Evolutionary conservation across 805 yeast species (phyloP).

Genomic region (Nakazawaea holstii): DNA sequence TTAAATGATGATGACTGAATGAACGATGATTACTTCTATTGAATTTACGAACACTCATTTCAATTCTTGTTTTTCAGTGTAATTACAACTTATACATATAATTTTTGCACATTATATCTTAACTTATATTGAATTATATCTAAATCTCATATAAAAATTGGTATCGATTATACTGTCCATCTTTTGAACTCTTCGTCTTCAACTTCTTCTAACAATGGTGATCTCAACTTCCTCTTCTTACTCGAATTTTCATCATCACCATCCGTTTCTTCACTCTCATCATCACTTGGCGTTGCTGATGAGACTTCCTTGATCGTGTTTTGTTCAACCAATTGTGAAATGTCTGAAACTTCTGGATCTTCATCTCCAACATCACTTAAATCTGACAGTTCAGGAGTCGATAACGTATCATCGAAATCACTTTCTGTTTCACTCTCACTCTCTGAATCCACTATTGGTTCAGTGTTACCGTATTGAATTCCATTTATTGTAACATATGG

Average conservation of each 20-base stretch:
- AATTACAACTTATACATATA: too few relatives aligned
- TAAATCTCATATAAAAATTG: not conserved
- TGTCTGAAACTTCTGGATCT: constrained; percentile 6
- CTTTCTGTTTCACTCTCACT: not conserved
- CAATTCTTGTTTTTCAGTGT: not conserved
- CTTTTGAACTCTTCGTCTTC: constrained; percentile 12
- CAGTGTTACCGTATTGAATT: not conserved
- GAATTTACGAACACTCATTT: too few relatives aligned
- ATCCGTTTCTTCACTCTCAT: not conserved
- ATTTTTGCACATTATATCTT: not conserved
- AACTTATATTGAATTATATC: not conserved
- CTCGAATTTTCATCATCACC: not conserved
- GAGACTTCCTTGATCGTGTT: not conserved
- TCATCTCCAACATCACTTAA: not conserved
- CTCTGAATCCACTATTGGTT: not conserved
- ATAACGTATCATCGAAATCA: not conserved
- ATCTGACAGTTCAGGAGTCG: not conserved
- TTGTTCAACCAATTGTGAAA: not conserved
- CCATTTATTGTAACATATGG: not conserved
- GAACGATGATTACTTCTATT: too few relatives aligned
- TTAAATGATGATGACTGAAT: not conserved
- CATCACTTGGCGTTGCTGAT: not conserved
- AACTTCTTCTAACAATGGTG: constrained; percentile 11
- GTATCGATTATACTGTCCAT: not conserved
- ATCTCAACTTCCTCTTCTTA: constrained; percentile 7